Evolutionary conservation across 352 stramenopile genomes (phyloP).

Genomic region (Phytopythium ostracodes): DNA sequence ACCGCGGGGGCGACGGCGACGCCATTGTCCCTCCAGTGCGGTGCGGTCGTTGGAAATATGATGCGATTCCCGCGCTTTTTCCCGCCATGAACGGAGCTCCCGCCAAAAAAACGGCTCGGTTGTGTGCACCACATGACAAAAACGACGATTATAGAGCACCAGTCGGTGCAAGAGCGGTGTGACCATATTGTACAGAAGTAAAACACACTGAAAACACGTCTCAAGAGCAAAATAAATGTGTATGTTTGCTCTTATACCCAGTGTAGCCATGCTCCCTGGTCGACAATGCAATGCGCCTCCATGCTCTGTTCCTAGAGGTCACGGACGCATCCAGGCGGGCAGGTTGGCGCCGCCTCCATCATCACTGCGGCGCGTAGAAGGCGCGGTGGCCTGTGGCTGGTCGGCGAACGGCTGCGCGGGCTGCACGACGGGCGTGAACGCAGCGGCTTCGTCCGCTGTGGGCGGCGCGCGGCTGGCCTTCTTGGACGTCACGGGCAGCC

Average conservation of each 20-base stretch:
- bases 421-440: constrained; percentile 23
- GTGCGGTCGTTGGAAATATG: too few relatives aligned
- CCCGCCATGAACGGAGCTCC: background rate
- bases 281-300: background rate
- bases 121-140: background rate
- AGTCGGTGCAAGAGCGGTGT: background rate
- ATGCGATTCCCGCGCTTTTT: constrained; percentile 1
- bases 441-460: background rate
- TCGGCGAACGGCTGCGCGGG: constrained; percentile 9
- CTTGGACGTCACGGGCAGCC: background rate
- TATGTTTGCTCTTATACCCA: background rate
- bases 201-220: background rate
- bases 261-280: background rate
- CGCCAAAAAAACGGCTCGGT: background rate
- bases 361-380: background rate
- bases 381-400: background rate
- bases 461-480: background rate
- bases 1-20: constrained; percentile 4
- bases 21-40: background rate
- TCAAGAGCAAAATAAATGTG: background rate
- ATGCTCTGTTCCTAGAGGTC: background rate
- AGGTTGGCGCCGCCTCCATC: constrained; percentile 14
- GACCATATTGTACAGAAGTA: too few relatives aligned
- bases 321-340: constrained; percentile 25
- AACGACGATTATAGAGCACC: background rate